Percentiles rank a stretch among this genome's conserved stretches.
Conservation (phyloP, 768 basidiomycete species). For the Boletus eberwhitei region DNA sequence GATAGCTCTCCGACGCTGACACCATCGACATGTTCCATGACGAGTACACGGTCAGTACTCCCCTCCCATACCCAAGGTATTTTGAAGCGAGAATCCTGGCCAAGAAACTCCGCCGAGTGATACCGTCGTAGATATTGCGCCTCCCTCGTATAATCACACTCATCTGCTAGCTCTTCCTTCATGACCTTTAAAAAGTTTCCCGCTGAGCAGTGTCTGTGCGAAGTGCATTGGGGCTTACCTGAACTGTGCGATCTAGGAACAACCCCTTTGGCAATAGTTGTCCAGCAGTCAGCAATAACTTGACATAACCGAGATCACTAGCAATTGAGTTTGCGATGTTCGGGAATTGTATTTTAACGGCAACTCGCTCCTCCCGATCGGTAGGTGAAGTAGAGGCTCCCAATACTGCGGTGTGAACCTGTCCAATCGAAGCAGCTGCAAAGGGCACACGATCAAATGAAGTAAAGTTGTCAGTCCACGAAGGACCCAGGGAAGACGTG, state of each 20-base stretch:
- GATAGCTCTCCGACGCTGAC: constrained; percentile 70
- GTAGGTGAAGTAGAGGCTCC: constrained; percentile 50
- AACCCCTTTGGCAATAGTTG: constrained; percentile 82
- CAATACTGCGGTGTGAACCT: constrained; percentile 81
- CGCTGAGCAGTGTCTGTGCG: background rate
- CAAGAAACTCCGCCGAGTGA: constrained; percentile 45
- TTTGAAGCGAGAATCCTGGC: constrained; percentile 64
- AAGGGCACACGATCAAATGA: constrained; percentile 85
- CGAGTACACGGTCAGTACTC: constrained; percentile 78
- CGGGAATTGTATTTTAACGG: constrained; percentile 94
- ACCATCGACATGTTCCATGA: constrained; percentile 85
- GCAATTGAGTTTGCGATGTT: constrained; percentile 83
- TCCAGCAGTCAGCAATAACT: constrained; percentile 76
- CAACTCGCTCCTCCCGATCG: constrained; percentile 54
- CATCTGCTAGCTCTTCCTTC: constrained; percentile 85
- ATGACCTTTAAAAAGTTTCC: constrained; percentile 55
- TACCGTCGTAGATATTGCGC: constrained; percentile 69
- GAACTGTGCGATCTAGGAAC: constrained; percentile 84
- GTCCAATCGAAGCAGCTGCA: constrained; percentile 95
- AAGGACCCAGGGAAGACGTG: constrained; percentile 62
- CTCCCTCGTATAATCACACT: constrained; percentile 88
- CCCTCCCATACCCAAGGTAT: constrained; percentile 86
- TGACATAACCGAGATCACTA: constrained; percentile 85
- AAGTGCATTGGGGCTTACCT: constrained; percentile 37
- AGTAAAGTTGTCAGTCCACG: constrained; percentile 70